phyloP scores from a whole-genome alignment of 192 early-diverging fungal species.

The Coemansia asiatica region DNA sequence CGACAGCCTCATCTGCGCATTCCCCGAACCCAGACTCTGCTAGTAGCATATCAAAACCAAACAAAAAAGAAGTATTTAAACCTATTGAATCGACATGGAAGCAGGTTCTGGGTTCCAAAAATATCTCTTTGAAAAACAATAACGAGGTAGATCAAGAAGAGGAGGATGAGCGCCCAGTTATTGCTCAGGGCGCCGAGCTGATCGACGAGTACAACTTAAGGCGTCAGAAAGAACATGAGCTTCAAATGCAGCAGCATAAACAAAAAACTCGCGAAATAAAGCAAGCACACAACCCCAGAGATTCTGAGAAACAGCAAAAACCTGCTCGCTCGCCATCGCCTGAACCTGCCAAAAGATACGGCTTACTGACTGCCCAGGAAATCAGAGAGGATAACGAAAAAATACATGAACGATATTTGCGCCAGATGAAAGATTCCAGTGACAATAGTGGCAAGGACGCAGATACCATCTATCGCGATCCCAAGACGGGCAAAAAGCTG shows the following conservation, averaged over 20 bases:
- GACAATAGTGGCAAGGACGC: slow-evolving; percentile 38
- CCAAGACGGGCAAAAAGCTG: slow-evolving; percentile 59
- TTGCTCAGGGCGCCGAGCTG: slow-evolving; percentile 43
- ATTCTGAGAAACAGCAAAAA: not conserved
- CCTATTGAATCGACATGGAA: not conserved
- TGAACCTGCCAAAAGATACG: slow-evolving; percentile 20
- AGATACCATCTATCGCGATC: slow-evolving; percentile 64
- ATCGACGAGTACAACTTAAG: slow-evolving; percentile 27
- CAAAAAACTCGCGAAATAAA: not conserved
- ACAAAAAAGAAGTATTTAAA: not conserved
- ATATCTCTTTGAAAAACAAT: not conserved
- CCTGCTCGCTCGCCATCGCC: slow-evolving; percentile 6
- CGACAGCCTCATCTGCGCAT: not conserved
- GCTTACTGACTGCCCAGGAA: slow-evolving; percentile 40
- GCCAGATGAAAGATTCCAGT: slow-evolving; percentile 21
- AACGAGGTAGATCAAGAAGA: not conserved
- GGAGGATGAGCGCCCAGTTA: slow-evolving; percentile 35
- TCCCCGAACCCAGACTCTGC: not conserved
- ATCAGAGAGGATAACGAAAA: slow-evolving; percentile 32
- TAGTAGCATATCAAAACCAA: not conserved
- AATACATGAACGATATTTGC: slow-evolving; percentile 27
- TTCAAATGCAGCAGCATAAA: slow-evolving; percentile 1
- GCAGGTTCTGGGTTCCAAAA: not conserved
- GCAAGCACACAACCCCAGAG: not conserved
- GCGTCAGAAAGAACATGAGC: slow-evolving; percentile 11